Conservation (phyloP, 2,329 filamentous ascomycete species). For the Pseudogymnoascus sp. region DNA sequence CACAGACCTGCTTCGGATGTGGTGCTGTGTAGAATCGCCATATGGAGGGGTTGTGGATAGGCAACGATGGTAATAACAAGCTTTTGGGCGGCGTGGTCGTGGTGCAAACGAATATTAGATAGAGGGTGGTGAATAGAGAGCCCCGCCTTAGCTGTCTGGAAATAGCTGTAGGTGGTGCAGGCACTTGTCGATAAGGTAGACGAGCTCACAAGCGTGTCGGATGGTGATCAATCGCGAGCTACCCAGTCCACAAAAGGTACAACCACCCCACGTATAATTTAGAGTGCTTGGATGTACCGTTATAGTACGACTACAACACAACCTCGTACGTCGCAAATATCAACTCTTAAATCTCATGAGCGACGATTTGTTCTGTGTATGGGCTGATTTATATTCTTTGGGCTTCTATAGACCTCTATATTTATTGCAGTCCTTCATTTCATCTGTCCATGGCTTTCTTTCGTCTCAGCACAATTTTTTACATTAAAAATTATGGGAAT, state of each 20-base stretch:
- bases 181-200: slow-evolving; percentile 9
- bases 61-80: slow-evolving; percentile 4
- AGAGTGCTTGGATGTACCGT: background rate
- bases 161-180: slow-evolving; percentile 6
- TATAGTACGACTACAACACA: background rate
- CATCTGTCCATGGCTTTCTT: background rate
- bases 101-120: slow-evolving; percentile 9
- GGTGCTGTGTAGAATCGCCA: background rate
- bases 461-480: background rate
- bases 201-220: slow-evolving; percentile 8
- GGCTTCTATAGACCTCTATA: background rate
- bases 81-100: background rate
- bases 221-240: slow-evolving; percentile 5
- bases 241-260: slow-evolving; percentile 1
- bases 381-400: background rate
- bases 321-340: background rate
- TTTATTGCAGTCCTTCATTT: background rate
- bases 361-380: background rate
- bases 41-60: slow-evolving; percentile 1
- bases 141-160: slow-evolving; percentile 7
- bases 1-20: background rate
- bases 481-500: background rate
- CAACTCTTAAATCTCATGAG: background rate
- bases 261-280: slow-evolving; percentile 3
- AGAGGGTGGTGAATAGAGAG: background rate